Percentiles rank a stretch among this genome's conserved stretches.
Evolutionary conservation across 352 stramenopile species (phyloP).

Genomic region (Phytophthora syringae): DNA sequence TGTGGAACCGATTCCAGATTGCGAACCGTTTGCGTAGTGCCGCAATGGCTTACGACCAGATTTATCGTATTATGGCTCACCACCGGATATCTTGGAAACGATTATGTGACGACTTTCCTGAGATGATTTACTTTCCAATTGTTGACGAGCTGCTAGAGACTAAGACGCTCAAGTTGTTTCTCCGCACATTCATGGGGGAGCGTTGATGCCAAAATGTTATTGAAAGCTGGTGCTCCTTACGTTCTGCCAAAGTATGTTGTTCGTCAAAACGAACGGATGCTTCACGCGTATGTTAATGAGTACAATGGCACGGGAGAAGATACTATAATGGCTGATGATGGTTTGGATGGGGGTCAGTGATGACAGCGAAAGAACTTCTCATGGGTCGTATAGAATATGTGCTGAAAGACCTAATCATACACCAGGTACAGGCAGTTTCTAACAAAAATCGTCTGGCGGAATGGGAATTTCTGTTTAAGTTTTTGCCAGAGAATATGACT

Average conservation of each 20-base stretch:
- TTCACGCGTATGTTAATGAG: conserved; percentile 47
- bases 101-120: conserved; percentile 61
- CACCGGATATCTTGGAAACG: conserved; percentile 61
- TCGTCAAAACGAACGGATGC: conserved; percentile 59
- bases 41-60: conserved; percentile 50
- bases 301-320: conserved; percentile 41
- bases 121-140: conserved; percentile 59
- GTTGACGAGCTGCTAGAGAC: conserved; percentile 61
- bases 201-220: conserved; percentile 50
- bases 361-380: conserved; percentile 51
- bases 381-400: conserved; percentile 58
- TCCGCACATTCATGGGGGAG: conserved; percentile 63
- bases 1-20: conserved; percentile 60
- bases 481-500: conserved; percentile 64
- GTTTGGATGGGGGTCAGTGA: conserved; percentile 14
- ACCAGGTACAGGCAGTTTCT: conserved; percentile 57
- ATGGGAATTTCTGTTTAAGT: conserved; percentile 79
- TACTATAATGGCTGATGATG: conserved; percentile 26
- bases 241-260: conserved; percentile 72
- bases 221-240: conserved; percentile 54
- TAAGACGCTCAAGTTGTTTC: conserved; percentile 50
- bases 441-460: conserved; percentile 61
- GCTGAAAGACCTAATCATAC: conserved; percentile 70
- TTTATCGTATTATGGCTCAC: conserved; percentile 50
- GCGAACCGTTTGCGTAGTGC: conserved; percentile 31